These are phyloP conservation scores for Lactarius hengduanensis DNA, from an alignment of 768 basidiomycete genomes.

Conservation along the genomic window DNA sequence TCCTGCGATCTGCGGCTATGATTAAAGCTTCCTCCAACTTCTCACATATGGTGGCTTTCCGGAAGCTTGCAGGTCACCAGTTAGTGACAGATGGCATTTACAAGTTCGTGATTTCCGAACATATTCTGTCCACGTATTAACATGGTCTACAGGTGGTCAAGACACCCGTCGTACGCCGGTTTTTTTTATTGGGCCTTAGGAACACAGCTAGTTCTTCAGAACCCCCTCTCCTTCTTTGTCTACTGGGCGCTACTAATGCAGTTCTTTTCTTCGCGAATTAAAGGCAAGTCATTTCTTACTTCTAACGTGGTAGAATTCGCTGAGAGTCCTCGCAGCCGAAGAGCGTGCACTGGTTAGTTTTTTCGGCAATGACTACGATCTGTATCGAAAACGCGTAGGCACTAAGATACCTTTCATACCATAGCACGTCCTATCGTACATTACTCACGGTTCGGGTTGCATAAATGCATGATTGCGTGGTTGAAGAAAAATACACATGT, in stretches of 20 bases:
- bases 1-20: constrained; percentile 89
- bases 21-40: constrained; percentile 93
- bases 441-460: not conserved
- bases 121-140: constrained; percentile 11
- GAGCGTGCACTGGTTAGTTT: constrained; percentile 77
- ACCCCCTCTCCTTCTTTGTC: constrained; percentile 66
- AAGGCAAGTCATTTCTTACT: constrained; percentile 51
- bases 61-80: constrained; percentile 67
- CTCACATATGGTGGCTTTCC: constrained; percentile 81
- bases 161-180: constrained; percentile 96
- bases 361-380: constrained; percentile 84
- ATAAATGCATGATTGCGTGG: constrained; percentile 34
- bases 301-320: not conserved
- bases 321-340: constrained; percentile 55
- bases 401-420: constrained; percentile 86
- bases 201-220: constrained; percentile 89
- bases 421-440: constrained; percentile 35
- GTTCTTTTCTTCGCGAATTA: constrained; percentile 83
- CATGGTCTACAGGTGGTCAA: constrained; percentile 57
- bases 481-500: constrained; percentile 31
- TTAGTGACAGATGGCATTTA: constrained; percentile 92
- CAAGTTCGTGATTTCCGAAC: constrained; percentile 49
- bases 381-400: constrained; percentile 75
- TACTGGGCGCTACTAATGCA: constrained; percentile 73
- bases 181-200: constrained; percentile 99